These are phyloP conservation scores for Alternaria triticimaculans DNA, from an alignment of 2,329 filamentous ascomycete species.

Conservation along the genomic window DNA sequence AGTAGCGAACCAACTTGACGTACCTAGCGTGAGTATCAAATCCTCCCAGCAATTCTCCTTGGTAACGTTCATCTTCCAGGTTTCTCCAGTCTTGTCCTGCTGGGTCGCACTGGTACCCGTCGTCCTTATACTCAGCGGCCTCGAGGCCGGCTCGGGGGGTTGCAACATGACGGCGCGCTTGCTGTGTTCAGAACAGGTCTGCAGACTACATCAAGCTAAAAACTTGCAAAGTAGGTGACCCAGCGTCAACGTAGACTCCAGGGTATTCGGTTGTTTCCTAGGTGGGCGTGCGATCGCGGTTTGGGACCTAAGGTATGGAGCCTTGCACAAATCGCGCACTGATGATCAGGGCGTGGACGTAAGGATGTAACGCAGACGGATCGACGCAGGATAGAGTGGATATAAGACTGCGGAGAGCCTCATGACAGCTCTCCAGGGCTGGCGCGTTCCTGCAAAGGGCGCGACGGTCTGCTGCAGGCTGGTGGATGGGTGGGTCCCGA, in stretches of 20 bases:
- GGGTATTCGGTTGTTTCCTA: too few relatives aligned
- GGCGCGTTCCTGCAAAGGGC: conserved; percentile 15
- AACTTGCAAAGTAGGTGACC: too few relatives aligned
- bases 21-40: conserved; percentile 55
- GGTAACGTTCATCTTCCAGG: conserved; percentile 51
- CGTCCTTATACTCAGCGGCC: conserved; percentile 45
- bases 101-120: conserved; percentile 43
- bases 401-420: conserved; percentile 37
- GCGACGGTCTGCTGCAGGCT: conserved; percentile 11
- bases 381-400: conserved; percentile 27
- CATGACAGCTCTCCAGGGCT: conserved; percentile 21
- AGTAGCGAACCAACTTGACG: conserved; percentile 12
- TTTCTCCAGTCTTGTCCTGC: conserved; percentile 51
- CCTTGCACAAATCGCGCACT: conserved; percentile 7
- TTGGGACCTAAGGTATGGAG: conserved; percentile 8
- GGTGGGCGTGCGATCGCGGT: background rate
- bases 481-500: conserved; percentile 27
- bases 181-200: conserved; percentile 14
- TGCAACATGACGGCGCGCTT: conserved; percentile 33
- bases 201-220: too few relatives aligned
- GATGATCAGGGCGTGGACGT: conserved; percentile 14
- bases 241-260: too few relatives aligned
- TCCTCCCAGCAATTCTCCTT: conserved; percentile 56
- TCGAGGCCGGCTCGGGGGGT: conserved; percentile 36
- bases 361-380: conserved; percentile 4